Evolutionary conservation across 163 green algal genomes (phyloP).

Genomic region (Scenedesmus sp.): DNA sequence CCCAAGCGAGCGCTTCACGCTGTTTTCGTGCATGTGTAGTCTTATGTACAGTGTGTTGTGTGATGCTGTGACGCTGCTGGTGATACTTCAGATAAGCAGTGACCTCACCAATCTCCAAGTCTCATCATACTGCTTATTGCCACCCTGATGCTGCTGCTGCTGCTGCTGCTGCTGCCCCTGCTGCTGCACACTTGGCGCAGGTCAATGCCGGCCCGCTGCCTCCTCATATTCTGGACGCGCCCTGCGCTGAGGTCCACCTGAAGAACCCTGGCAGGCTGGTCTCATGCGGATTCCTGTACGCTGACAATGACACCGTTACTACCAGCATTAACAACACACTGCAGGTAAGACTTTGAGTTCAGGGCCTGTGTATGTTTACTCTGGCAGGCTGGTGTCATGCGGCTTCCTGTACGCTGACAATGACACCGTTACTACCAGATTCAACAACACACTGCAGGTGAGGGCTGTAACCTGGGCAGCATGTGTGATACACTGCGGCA

Average conservation of each 20-base stretch:
- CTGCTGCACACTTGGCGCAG: no score
- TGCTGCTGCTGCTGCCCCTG: no score
- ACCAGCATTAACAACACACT: conserved; percentile 17
- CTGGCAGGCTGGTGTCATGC: conserved; percentile 28
- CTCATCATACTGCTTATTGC: no score
- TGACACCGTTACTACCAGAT: background rate
- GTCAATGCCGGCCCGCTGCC: conserved; percentile 2
- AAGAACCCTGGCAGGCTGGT: conserved; percentile 6
- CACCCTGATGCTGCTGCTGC: no score
- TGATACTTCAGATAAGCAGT: no score
- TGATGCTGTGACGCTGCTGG: no score
- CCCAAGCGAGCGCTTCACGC: no score
- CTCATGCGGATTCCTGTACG: conserved; percentile 34
- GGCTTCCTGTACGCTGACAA: conserved; percentile 24
- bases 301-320: background rate
- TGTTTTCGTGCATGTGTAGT: no score
- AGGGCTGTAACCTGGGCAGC: background rate
- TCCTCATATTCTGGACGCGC: conserved; percentile 1
- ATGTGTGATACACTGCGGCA: no score
- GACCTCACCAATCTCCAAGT: no score
- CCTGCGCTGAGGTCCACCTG: background rate
- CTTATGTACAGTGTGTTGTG: no score
- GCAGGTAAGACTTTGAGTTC: background rate
- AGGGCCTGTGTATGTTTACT: background rate
- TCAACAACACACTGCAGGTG: conserved; percentile 17